Percentiles rank a stretch among this genome's conserved stretches.
phyloP scores from a whole-genome alignment of 345 rosid genomes.

The Populus ilicifolia region DNA sequence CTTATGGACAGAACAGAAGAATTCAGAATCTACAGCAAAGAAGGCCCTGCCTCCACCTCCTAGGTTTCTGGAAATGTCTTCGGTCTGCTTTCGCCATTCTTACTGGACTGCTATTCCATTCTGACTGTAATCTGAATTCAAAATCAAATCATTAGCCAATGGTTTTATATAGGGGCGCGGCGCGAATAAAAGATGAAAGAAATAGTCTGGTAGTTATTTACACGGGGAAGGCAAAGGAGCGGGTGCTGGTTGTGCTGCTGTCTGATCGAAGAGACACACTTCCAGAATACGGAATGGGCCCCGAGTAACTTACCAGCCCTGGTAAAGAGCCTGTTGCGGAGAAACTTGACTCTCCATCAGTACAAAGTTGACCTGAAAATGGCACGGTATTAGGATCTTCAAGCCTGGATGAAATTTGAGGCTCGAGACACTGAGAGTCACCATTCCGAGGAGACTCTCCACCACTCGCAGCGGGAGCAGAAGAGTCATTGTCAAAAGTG shows the following conservation, averaged over 20 bases:
- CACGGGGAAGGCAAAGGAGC: slow-evolving; percentile 94
- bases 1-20: slow-evolving; percentile 30
- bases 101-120: slow-evolving; percentile 91
- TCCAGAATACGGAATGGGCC: slow-evolving; percentile 63
- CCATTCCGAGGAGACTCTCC: slow-evolving; percentile 20
- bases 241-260: slow-evolving; percentile 86
- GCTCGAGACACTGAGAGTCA: slow-evolving; percentile 13
- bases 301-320: slow-evolving; percentile 62
- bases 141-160: not conserved
- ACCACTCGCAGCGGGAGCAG: slow-evolving; percentile 16
- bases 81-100: slow-evolving; percentile 77
- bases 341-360: slow-evolving; percentile 70
- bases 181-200: not conserved
- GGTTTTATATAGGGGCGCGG: not conserved
- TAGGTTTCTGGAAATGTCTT: slow-evolving; percentile 45
- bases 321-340: slow-evolving; percentile 56
- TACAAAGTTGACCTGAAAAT: slow-evolving; percentile 21
- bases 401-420: slow-evolving; percentile 12
- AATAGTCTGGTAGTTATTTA: slow-evolving; percentile 25
- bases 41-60: slow-evolving; percentile 59
- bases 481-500: slow-evolving; percentile 23
- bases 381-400: slow-evolving; percentile 25
- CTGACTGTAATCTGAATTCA: slow-evolving; percentile 66
- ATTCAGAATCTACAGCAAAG: slow-evolving; percentile 90
- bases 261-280: slow-evolving; percentile 79